These are phyloP conservation scores for Volvariella surrecta DNA, from an alignment of 1,284 basidiomycete genomes.

Conservation along the genomic window DNA sequence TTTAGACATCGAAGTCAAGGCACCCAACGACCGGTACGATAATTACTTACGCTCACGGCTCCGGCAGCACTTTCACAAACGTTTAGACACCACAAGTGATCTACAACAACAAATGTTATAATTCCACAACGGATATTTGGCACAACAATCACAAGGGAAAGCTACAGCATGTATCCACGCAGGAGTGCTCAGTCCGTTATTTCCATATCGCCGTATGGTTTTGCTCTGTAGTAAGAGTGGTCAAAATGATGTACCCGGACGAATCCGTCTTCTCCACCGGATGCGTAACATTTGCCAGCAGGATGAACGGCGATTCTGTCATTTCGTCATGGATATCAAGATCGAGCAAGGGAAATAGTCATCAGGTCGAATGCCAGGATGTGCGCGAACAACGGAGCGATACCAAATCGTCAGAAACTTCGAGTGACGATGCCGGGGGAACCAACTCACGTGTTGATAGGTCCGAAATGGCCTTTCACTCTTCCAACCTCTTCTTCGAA, in stretches of 20 bases:
- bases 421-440: conserved; percentile 2
- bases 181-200: conserved; percentile 45
- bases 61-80: too few relatives aligned
- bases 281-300: conserved; percentile 82
- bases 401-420: conserved; percentile 5
- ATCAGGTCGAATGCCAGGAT: too few relatives aligned
- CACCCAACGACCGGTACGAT: too few relatives aligned
- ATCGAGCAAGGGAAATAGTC: not conserved
- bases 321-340: not conserved
- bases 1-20: too few relatives aligned
- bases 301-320: conserved; percentile 87
- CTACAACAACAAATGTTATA: too few relatives aligned
- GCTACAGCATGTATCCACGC: too few relatives aligned
- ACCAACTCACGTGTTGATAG: conserved; percentile 84
- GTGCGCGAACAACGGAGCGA: too few relatives aligned
- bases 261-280: conserved; percentile 96
- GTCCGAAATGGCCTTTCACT: conserved; percentile 96
- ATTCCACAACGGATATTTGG: too few relatives aligned
- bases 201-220: conserved; percentile 86
- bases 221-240: conserved; percentile 83
- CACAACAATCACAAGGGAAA: too few relatives aligned
- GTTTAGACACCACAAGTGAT: too few relatives aligned
- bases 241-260: conserved; percentile 90
- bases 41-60: too few relatives aligned
- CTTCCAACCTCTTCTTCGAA: conserved; percentile 98